A percentile compares a stretch with the other conserved stretches of the same genome.
These are phyloP conservation scores for Phialocephala subalpina DNA, from an alignment of 2,329 filamentous ascomycete genomes.

Conservation along the genomic window DNA sequence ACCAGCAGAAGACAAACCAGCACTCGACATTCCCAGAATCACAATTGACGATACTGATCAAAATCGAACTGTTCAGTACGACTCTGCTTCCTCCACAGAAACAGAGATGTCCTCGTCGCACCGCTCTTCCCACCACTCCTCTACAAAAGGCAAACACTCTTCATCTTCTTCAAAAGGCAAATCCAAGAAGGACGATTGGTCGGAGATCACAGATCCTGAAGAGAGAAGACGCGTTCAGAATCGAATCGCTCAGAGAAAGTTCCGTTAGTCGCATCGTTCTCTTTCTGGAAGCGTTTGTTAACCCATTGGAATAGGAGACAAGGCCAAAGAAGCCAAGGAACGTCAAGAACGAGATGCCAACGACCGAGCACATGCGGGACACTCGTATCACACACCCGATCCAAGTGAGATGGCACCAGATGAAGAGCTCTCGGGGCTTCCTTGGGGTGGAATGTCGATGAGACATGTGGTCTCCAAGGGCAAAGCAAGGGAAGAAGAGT, in stretches of 20 bases:
- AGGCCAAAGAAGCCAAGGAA: constrained; percentile 73
- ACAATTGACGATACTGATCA: constrained; percentile 38
- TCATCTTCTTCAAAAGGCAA: constrained; percentile 49
- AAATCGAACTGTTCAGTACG: constrained; percentile 30
- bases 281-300: constrained; percentile 4
- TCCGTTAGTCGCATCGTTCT: constrained; percentile 60
- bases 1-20: constrained; percentile 24
- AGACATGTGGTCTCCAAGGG: constrained; percentile 56
- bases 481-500: constrained; percentile 52
- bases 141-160: constrained; percentile 36
- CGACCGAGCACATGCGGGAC: constrained; percentile 69
- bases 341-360: constrained; percentile 67
- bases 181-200: constrained; percentile 68
- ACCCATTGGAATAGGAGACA: constrained; percentile 63
- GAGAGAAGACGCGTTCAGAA: constrained; percentile 80
- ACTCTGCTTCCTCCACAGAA: constrained; percentile 36
- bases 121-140: constrained; percentile 37
- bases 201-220: constrained; percentile 72
- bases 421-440: constrained; percentile 68
- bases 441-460: constrained; percentile 76
- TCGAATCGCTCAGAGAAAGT: constrained; percentile 78
- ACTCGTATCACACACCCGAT: constrained; percentile 68
- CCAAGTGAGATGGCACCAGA: constrained; percentile 61
- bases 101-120: constrained; percentile 43
- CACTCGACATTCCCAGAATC: constrained; percentile 33